Conservation (phyloP, 1,139 yeast genomes). For the Nematodospora anomalae region DNA sequence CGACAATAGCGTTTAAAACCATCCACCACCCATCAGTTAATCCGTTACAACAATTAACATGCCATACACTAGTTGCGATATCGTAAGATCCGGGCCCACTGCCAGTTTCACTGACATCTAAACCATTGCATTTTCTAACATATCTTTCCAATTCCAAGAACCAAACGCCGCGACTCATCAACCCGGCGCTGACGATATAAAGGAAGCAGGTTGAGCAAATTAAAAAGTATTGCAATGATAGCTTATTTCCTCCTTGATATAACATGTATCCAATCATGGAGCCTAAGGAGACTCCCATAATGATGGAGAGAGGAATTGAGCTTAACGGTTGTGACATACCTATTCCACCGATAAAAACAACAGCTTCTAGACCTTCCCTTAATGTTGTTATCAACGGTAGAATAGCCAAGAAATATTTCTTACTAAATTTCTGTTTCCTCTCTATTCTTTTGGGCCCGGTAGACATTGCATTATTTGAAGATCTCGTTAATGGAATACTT, state of each 20-base stretch:
- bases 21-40: slow-evolving; percentile 91
- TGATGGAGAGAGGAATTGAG: slow-evolving; percentile 41
- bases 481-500: slow-evolving; percentile 13
- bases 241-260: slow-evolving; percentile 43
- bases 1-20: slow-evolving; percentile 85
- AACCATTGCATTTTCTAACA: slow-evolving; percentile 69
- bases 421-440: slow-evolving; percentile 19
- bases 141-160: slow-evolving; percentile 73
- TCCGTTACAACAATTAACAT: slow-evolving; percentile 95
- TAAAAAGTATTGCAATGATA: slow-evolving; percentile 43
- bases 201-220: slow-evolving; percentile 43
- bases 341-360: slow-evolving; percentile 49
- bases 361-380: slow-evolving; percentile 51
- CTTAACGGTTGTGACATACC: slow-evolving; percentile 43
- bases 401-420: slow-evolving; percentile 39
- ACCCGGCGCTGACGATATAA: slow-evolving; percentile 46
- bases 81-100: slow-evolving; percentile 95
- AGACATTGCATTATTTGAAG: slow-evolving; percentile 1
- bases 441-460: slow-evolving; percentile 2
- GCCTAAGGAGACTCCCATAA: slow-evolving; percentile 37
- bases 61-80: slow-evolving; percentile 80
- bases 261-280: slow-evolving; percentile 34
- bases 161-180: slow-evolving; percentile 75
- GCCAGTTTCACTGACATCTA: slow-evolving; percentile 87
- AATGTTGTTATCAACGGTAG: slow-evolving; percentile 46